Base-by-base conservation (phyloP, 2,329 filamentous ascomycete genomes). In the Aurifilum marmelostoma region DNA sequence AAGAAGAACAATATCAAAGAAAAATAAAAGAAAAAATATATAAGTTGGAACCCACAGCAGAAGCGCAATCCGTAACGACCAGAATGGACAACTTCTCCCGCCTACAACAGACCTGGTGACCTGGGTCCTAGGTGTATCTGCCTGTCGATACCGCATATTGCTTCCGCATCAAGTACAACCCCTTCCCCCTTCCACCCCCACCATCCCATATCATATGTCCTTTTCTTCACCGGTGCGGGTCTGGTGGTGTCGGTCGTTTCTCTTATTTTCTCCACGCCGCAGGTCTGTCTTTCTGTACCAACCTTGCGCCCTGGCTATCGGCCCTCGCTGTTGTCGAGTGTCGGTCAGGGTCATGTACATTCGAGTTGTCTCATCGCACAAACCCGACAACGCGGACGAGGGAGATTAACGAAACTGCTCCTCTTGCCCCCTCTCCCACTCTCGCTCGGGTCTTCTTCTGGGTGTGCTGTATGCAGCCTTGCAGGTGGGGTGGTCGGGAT, bases 141-240 rank as follows among this genome's bases (percentile, higher is more conserved):
- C 34, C 18, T n/a, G n/a, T 59, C 32, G 34, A 47, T 14, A 24
- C 41, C 41, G 50, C 50, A 65, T 65, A 64, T 64, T 29, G n/a
- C 24, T 12, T 34, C 27, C 14, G 29, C 29, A 52, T 29, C 16
- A 59, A 37, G 56, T 12, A 29, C 37, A 39, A 34, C 34, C 34
- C 34, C 34, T 8, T 4, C 54, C 54, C 27, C 54, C 7, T 63
- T 6, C 2, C 4, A 16, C 41, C 41, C 18, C 41, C 41, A 16
- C 14, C 5, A 21, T 6, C 5, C 16, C 41, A 43, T 21, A 18
- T 18, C 16, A 7, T 43, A 43, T 43, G 41, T 43, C 43, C 37
- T 24, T 3, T 27, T 59, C 24, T 63, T 63, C 65, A 63, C 65
- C 65, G 65, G 59, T 67, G 65, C 50, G 65, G 65, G 65, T 54